phyloP scores from a whole-genome alignment of 768 basidiomycete species.

The Xerocomellus amylosporus region DNA sequence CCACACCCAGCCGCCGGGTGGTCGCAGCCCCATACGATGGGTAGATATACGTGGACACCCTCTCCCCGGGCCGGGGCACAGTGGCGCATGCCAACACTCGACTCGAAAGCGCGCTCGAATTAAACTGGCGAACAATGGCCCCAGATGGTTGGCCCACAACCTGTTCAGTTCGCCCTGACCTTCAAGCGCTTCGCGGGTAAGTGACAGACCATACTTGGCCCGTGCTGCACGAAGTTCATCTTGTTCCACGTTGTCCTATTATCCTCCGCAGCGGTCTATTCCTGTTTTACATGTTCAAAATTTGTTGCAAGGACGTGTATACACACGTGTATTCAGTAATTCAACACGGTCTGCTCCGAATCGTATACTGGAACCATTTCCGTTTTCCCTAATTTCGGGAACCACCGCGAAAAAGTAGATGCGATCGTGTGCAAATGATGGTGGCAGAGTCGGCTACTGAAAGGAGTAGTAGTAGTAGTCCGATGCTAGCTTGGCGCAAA shows the following conservation, averaged over 20 bases:
- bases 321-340: not conserved
- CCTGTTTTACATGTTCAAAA: not conserved
- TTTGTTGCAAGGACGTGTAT: not conserved
- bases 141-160: not conserved
- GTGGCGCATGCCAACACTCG: not conserved
- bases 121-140: not conserved
- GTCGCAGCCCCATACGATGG: too few species aligned
- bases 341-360: not conserved
- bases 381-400: not conserved
- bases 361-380: not conserved
- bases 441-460: not conserved
- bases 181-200: not conserved
- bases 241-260: not conserved
- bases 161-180: not conserved
- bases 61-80: too few species aligned
- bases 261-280: not conserved
- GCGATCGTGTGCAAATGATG: not conserved
- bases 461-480: too few species aligned
- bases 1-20: too few species aligned
- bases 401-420: not conserved
- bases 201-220: not conserved
- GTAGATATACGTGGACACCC: not conserved
- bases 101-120: not conserved
- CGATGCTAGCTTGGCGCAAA: not conserved
- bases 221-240: not conserved